These are phyloP conservation scores for Neonectria ditissima DNA, from an alignment of 2,329 filamentous ascomycete genomes.

Conservation along the genomic window DNA sequence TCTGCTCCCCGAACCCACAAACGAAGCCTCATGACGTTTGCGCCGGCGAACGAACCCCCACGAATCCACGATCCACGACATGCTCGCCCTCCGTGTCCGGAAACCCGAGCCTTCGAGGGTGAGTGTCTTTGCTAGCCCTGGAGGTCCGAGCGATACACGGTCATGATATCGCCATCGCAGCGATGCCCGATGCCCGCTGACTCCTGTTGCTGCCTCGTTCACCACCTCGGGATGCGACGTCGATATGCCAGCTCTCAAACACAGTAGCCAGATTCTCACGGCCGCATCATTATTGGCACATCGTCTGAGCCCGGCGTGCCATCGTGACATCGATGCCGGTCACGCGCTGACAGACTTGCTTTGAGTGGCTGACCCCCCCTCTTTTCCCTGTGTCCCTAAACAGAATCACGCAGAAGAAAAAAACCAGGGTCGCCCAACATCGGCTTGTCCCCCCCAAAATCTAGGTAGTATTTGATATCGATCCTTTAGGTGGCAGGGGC, in stretches of 20 bases:
- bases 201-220: constrained; percentile 1
- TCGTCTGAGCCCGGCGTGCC: constrained; percentile 32
- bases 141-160: neutral
- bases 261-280: constrained; percentile 15
- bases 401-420: constrained; percentile 13
- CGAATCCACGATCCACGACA: constrained; percentile 12
- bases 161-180: neutral
- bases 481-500: constrained; percentile 48
- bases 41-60: neutral
- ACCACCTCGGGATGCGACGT: constrained; percentile 2
- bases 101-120: neutral
- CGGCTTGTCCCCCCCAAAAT: constrained; percentile 39
- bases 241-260: constrained; percentile 12
- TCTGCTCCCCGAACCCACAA: neutral
- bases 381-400: constrained; percentile 17
- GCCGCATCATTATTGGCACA: constrained; percentile 34
- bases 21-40: constrained; percentile 16
- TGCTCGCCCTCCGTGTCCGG: neutral
- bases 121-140: neutral
- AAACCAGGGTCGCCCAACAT: constrained; percentile 27
- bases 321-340: constrained; percentile 42
- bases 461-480: constrained; percentile 52
- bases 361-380: constrained; percentile 40
- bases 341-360: constrained; percentile 42
- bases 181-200: neutral